A percentile compares a stretch with the other conserved stretches of the same genome.
These are phyloP conservation scores for Ottelia alismoides DNA, from an alignment of 106 monocot species.

Conservation along the genomic window DNA sequence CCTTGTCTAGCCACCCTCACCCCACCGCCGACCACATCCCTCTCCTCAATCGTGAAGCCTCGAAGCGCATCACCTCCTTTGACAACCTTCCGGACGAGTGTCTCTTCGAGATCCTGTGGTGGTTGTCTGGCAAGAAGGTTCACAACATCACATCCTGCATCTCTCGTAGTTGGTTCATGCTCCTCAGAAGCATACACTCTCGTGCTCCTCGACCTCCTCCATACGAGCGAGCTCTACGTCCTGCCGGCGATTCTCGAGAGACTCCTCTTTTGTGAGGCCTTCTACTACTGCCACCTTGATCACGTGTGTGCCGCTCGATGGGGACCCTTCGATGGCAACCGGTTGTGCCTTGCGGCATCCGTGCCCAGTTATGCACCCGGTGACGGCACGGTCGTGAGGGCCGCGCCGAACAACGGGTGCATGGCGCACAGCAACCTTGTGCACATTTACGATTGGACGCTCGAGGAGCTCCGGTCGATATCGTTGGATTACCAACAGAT, in stretches of 20 bases:
- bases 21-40: too few relatives aligned
- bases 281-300: conserved; percentile 60
- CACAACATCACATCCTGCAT: too few relatives aligned
- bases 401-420: conserved; percentile 82
- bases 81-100: too few relatives aligned
- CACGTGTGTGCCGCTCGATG: conserved; percentile 56
- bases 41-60: too few relatives aligned
- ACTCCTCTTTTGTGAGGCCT: conserved; percentile 57
- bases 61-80: too few relatives aligned
- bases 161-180: too few relatives aligned
- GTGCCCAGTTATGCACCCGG: conserved; percentile 60
- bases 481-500: conserved; percentile 61
- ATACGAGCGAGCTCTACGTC: conserved; percentile 66
- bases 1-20: too few relatives aligned
- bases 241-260: conserved; percentile 32
- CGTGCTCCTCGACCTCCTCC: conserved; percentile 73
- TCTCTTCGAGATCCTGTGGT: too few relatives aligned
- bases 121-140: too few relatives aligned
- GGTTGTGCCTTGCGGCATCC: conserved; percentile 27
- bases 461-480: conserved; percentile 50
- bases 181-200: conserved; percentile 54
- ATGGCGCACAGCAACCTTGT: conserved; percentile 74
- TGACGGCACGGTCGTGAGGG: conserved; percentile 69
- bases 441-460: conserved; percentile 80
- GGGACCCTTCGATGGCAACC: conserved; percentile 72